phyloP scores from a whole-genome alignment of 2,329 filamentous ascomycete genomes.

The Ascochyta rabiei region DNA sequence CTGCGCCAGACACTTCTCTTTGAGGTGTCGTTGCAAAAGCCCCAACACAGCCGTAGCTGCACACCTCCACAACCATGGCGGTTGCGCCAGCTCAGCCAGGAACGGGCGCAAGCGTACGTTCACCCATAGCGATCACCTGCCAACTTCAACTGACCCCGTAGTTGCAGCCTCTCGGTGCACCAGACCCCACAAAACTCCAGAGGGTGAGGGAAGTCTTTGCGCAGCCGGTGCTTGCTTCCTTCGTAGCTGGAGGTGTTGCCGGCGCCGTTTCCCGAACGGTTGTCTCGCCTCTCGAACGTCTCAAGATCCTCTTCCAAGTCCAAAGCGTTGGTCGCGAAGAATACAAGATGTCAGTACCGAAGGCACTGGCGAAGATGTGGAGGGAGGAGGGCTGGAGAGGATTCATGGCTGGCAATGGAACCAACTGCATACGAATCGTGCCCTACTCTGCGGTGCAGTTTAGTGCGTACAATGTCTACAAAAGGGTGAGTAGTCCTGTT shows the following conservation, averaged over 20 bases:
- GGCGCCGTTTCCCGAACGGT: slow-evolving; percentile 98
- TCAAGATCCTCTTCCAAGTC: slow-evolving; percentile 98
- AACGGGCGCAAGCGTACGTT: slow-evolving; percentile 34
- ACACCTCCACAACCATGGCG: slow-evolving; percentile 27
- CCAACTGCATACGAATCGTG: slow-evolving; percentile 97
- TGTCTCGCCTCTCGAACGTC: slow-evolving; percentile 90
- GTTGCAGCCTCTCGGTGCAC: slow-evolving; percentile 23
- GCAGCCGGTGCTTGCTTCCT: slow-evolving; percentile 87
- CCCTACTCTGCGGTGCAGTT: slow-evolving; percentile 99
- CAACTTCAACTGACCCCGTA: slow-evolving; percentile 22
- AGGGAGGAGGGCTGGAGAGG: slow-evolving; percentile 94
- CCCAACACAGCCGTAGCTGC: slow-evolving; percentile 26
- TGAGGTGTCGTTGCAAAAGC: slow-evolving; percentile 27
- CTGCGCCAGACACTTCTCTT: slow-evolving; percentile 11
- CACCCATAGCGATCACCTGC: background rate
- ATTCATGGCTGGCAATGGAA: slow-evolving; percentile 97
- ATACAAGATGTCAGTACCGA: slow-evolving; percentile 89
- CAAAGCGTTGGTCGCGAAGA: slow-evolving; percentile 89
- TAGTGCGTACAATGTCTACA: slow-evolving; percentile 97
- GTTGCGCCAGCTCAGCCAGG: slow-evolving; percentile 21
- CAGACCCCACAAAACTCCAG: slow-evolving; percentile 30
- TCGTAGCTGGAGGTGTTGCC: slow-evolving; percentile 90
- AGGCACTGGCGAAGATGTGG: slow-evolving; percentile 94
- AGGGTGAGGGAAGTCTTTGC: slow-evolving; percentile 59
- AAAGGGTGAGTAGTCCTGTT: slow-evolving; percentile 67